phyloP scores from a whole-genome alignment of 2,329 filamentous ascomycete species.

The Aspergillus sp. region DNA sequence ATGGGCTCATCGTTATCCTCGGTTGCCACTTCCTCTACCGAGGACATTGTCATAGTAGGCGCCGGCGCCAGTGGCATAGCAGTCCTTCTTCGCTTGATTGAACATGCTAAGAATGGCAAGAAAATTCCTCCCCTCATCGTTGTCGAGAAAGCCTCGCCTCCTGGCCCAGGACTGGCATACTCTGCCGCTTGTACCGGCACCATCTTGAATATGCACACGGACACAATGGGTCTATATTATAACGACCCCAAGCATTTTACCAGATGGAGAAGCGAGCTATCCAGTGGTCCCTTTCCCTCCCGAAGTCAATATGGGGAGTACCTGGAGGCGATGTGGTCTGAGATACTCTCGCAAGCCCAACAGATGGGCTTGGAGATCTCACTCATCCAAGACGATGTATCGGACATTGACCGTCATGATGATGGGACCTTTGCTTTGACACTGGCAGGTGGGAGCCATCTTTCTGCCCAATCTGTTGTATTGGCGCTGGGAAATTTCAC shows the following conservation, averaged over 20 bases:
- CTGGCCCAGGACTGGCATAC: slow-evolving; percentile 11
- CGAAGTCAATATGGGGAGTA: slow-evolving; percentile 12
- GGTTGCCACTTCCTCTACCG: not conserved
- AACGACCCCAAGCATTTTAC: slow-evolving; percentile 12
- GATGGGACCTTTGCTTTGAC: slow-evolving; percentile 5
- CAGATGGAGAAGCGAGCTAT: slow-evolving; percentile 5
- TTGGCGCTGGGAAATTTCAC: slow-evolving; percentile 13
- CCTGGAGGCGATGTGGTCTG: slow-evolving; percentile 10
- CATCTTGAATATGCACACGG: slow-evolving; percentile 14
- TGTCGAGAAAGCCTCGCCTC: slow-evolving; percentile 1
- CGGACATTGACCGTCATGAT: slow-evolving; percentile 10
- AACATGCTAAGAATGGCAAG: slow-evolving; percentile 7
- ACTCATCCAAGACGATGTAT: slow-evolving; percentile 8
- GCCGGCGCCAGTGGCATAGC: slow-evolving; percentile 14
- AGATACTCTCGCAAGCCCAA: slow-evolving; percentile 4
- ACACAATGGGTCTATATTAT: slow-evolving; percentile 13
- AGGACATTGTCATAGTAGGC: slow-evolving; percentile 8
- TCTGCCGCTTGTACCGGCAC: slow-evolving; percentile 9
- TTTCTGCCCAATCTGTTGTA: slow-evolving; percentile 4
- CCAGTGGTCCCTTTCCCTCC: slow-evolving; percentile 9
- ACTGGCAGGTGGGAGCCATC: not conserved
- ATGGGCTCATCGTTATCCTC: slow-evolving; percentile 3
- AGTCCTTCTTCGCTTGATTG: slow-evolving; percentile 13
- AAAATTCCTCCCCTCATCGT: not conserved
- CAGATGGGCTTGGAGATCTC: slow-evolving; percentile 4